These are phyloP conservation scores for Bipolaris cookei DNA, from an alignment of 2,329 filamentous ascomycete species.

Conservation along the genomic window DNA sequence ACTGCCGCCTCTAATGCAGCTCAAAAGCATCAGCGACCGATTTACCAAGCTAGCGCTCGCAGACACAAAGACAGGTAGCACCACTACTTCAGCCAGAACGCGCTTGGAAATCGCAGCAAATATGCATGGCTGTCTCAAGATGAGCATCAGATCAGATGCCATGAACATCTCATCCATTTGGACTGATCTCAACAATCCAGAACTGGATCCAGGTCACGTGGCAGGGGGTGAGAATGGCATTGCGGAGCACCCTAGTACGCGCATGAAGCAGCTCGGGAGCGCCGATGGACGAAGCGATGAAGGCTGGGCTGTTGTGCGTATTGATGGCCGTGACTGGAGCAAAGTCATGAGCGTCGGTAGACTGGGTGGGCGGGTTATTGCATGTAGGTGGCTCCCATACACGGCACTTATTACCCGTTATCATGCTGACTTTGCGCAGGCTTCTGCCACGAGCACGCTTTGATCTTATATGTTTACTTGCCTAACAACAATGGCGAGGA, in stretches of 20 bases:
- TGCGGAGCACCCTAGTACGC: conserved; percentile 80
- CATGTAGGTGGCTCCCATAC: conserved; percentile 64
- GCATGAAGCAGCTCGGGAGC: conserved; percentile 67
- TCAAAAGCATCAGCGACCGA: conserved; percentile 93
- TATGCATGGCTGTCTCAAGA: conserved; percentile 85
- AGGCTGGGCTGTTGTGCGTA: conserved; percentile 85
- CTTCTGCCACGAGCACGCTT: conserved; percentile 78
- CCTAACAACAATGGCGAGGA: conserved; percentile 72
- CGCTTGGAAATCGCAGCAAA: conserved; percentile 89
- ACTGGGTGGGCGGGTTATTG: conserved; percentile 88
- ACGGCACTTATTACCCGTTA: background rate
- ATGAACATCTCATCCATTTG: conserved; percentile 86
- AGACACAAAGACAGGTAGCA: conserved; percentile 46
- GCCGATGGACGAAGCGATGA: conserved; percentile 72
- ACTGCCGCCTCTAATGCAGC: conserved; percentile 81
- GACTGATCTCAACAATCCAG: conserved; percentile 84
- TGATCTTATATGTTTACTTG: conserved; percentile 84
- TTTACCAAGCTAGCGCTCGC: conserved; percentile 78
- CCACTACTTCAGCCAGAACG: conserved; percentile 36
- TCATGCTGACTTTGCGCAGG: conserved; percentile 47
- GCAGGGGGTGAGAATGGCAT: conserved; percentile 68
- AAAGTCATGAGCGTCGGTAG: conserved; percentile 90
- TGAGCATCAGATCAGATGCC: conserved; percentile 82
- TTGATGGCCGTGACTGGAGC: conserved; percentile 95
- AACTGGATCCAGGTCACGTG: conserved; percentile 79